Base-by-base conservation (phyloP, 2,329 filamentous ascomycete species). In the Cladophialophora immunda region DNA sequence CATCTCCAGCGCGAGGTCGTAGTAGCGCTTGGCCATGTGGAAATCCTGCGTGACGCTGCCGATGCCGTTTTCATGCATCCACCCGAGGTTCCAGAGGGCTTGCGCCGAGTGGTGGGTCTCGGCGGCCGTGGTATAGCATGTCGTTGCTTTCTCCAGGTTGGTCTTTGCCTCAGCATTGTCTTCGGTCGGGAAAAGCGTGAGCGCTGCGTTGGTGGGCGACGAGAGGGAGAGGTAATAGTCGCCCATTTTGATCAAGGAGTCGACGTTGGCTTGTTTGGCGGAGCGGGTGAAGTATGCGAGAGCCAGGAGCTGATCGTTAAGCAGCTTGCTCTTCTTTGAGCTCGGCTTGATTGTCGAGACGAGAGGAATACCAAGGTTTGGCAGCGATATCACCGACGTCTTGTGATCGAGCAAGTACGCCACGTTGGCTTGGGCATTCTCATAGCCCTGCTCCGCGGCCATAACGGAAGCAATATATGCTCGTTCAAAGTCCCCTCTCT, bases 1-100 rank as follows among this genome's bases (percentile, higher is more conserved):
- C 0, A 94, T 94, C 75, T 94, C 92, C 32, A 97, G 82, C 0
- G 95, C 94, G 68, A 95, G 86, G 74, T 99, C 95, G 76, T 99
- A 99, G 79, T 94, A 97, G 62, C 95, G 86, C 80, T 99, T 99
- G 1, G 96, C 95, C 64, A 99, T 88, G 76, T 99, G 95, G 77
- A 96, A 99, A 76, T 99, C 95, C 77, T 99, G 95, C 62, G 92
- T 90, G 22, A 98, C 87, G 1, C 94, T 93, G 4, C 71, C 71
- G 58, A 98, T 85, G 7, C 95, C 95, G 75, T 98, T 97, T 80
- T 99, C 95, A 75, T 99, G 93, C 94, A 99, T 98, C 95, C 95
- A 99, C 4, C 95, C 96, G 15, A 99, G 84, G 74, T 99, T 98
- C 87, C 93, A 99, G 65, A 97, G 88, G 15, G 96, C 95, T 79